Conservation (phyloP, 75 land plant genomes). For the Adiantum capillusveneris region DNA sequence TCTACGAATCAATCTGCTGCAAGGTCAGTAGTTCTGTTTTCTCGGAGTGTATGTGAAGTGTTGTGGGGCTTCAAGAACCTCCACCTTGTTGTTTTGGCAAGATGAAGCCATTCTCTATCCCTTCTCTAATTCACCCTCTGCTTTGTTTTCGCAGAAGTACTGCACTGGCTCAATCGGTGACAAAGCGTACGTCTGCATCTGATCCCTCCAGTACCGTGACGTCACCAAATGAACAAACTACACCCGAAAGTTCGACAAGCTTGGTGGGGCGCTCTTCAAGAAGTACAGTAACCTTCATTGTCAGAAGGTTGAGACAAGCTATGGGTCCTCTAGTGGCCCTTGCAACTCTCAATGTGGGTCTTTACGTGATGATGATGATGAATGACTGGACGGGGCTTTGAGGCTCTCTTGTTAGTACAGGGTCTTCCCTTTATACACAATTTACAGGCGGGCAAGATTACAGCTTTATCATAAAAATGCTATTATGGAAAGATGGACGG, state of each 20-base stretch:
- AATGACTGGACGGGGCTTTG: constrained; percentile 56
- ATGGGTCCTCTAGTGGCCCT: constrained; percentile 39
- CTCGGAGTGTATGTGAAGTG: not conserved
- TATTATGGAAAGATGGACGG: too few species aligned
- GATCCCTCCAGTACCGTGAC: constrained; percentile 22
- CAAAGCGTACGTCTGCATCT: constrained; percentile 22
- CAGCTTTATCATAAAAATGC: too few species aligned
- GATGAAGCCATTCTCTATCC: too few species aligned
- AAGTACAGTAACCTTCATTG: constrained; percentile 15
- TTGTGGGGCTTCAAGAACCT: too few species aligned
- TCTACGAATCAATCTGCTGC: constrained; percentile 10
- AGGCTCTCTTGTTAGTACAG: too few species aligned
- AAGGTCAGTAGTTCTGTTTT: constrained; percentile 15
- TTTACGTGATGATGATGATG: constrained; percentile 79
- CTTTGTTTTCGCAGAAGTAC: constrained; percentile 36
- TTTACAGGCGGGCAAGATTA: too few species aligned
- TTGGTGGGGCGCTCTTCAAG: constrained; percentile 24
- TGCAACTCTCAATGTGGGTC: constrained; percentile 52
- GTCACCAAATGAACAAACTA: constrained; percentile 16
- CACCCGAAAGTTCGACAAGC: not conserved
- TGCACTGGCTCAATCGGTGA: constrained; percentile 39
- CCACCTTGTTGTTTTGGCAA: too few species aligned
- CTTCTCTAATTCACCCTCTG: too few species aligned
- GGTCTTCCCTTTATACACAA: too few species aligned
- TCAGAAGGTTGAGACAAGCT: constrained; percentile 30